phyloP scores from a whole-genome alignment of 2,329 filamentous ascomycete genomes.

The Fusarium illudens region DNA sequence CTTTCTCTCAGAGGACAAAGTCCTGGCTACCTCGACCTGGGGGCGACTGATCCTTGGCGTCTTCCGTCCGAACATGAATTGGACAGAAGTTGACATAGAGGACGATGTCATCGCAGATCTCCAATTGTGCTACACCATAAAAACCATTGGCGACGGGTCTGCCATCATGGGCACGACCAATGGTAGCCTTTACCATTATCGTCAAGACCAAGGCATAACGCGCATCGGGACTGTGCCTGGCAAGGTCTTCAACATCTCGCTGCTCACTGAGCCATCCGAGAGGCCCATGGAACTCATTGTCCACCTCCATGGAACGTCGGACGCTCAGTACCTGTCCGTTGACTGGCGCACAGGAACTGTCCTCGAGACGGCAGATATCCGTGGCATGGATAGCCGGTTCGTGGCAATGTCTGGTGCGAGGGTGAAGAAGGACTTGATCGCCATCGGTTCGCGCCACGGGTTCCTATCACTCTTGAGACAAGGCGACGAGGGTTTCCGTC shows the following conservation, averaged over 20 bases:
- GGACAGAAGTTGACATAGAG: constrained; percentile 54
- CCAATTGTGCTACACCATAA: constrained; percentile 58
- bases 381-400: constrained; percentile 58
- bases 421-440: constrained; percentile 53
- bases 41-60: constrained; percentile 65
- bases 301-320: constrained; percentile 56
- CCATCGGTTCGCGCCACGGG: constrained; percentile 63
- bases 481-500: constrained; percentile 40
- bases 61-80: constrained; percentile 47
- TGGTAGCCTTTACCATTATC: constrained; percentile 59
- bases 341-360: constrained; percentile 44
- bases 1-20: constrained; percentile 61
- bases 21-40: constrained; percentile 67
- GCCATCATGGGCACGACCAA: constrained; percentile 60
- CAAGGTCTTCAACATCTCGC: constrained; percentile 62
- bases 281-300: constrained; percentile 51
- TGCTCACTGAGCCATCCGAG: constrained; percentile 41
- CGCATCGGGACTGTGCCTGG: constrained; percentile 53
- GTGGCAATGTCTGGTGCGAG: constrained; percentile 58
- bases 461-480: constrained; percentile 51
- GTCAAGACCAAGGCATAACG: constrained; percentile 42
- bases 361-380: constrained; percentile 43
- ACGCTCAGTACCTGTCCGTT: constrained; percentile 55
- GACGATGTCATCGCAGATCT: constrained; percentile 50
- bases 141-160: constrained; percentile 48